Percentiles rank a stretch among this genome's conserved stretches.
phyloP scores from a whole-genome alignment of 495 filamentous ascomycete species.

The Penicillium paxilli region DNA sequence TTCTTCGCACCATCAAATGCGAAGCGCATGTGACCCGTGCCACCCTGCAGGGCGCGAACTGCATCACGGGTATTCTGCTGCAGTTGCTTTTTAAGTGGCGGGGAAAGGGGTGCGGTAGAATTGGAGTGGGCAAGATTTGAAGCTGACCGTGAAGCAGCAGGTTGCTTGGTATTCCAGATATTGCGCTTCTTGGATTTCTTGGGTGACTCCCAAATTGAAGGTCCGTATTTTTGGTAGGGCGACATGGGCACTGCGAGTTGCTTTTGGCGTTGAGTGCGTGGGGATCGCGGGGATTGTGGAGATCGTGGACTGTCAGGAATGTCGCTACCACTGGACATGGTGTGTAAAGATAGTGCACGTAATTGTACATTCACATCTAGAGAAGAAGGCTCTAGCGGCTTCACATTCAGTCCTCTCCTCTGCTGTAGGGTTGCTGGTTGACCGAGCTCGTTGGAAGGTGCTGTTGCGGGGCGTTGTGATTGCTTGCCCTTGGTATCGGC shows the following conservation, averaged over 20 bases:
- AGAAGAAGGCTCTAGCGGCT: background rate
- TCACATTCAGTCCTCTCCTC: background rate
- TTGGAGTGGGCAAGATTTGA: conserved; percentile 1
- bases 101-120: conserved; percentile 18
- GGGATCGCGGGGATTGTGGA: too few species aligned
- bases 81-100: conserved; percentile 21
- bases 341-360: conserved; percentile 25
- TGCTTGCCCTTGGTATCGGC: conserved; percentile 22
- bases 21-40: conserved; percentile 27
- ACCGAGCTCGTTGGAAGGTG: conserved; percentile 3
- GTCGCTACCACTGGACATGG: conserved; percentile 8
- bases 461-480: conserved; percentile 20
- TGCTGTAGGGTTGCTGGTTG: background rate
- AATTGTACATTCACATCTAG: conserved; percentile 8
- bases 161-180: conserved; percentile 24
- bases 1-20: conserved; percentile 35
- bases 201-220: conserved; percentile 38
- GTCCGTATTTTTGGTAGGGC: conserved; percentile 38
- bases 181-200: conserved; percentile 32
- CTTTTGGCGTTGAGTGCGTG: too few species aligned
- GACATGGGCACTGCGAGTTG: conserved; percentile 36
- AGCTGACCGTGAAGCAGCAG: background rate
- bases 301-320: conserved; percentile 2
- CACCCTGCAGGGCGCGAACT: conserved; percentile 29
- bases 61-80: conserved; percentile 32